Percentiles rank a stretch among this genome's conserved stretches.
phyloP scores from a whole-genome alignment of 2,329 filamentous ascomycete genomes.

The Exophiala xenobiotica region DNA sequence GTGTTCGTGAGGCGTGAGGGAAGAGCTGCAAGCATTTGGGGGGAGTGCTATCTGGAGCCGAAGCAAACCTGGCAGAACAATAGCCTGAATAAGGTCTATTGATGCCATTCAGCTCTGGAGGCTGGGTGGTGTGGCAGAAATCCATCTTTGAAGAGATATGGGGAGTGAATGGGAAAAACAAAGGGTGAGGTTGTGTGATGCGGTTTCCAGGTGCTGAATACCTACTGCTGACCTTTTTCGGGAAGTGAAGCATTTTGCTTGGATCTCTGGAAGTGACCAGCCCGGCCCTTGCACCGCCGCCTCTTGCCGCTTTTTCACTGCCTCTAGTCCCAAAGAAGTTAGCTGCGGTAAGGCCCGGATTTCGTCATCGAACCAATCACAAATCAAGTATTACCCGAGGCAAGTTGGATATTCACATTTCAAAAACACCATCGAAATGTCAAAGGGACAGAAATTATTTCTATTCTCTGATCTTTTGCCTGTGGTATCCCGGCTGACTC shows the following conservation, averaged over 20 bases:
- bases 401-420: too few relatives aligned
- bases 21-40: slow-evolving; percentile 21
- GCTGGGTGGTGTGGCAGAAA: slow-evolving; percentile 4
- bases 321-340: not conserved
- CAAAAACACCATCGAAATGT: too few relatives aligned
- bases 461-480: too few relatives aligned
- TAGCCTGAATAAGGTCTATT: slow-evolving; percentile 4
- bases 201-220: slow-evolving; percentile 6
- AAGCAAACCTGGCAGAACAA: slow-evolving; percentile 9
- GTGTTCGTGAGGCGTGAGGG: slow-evolving; percentile 8
- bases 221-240: slow-evolving; percentile 17
- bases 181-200: slow-evolving; percentile 3
- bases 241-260: slow-evolving; percentile 21
- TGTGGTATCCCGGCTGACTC: too few relatives aligned
- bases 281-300: slow-evolving; percentile 4
- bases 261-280: not conserved
- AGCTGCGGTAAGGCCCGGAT: not conserved
- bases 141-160: slow-evolving; percentile 4
- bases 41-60: slow-evolving; percentile 10
- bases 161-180: slow-evolving; percentile 7
- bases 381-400: not conserved
- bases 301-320: slow-evolving; percentile 6
- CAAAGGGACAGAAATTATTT: not conserved
- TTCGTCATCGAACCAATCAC: not conserved
- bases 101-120: slow-evolving; percentile 10